Evolutionary conservation across 2,329 filamentous ascomycete genomes (phyloP).

Genomic region (Achaetomium macrosporum): DNA sequence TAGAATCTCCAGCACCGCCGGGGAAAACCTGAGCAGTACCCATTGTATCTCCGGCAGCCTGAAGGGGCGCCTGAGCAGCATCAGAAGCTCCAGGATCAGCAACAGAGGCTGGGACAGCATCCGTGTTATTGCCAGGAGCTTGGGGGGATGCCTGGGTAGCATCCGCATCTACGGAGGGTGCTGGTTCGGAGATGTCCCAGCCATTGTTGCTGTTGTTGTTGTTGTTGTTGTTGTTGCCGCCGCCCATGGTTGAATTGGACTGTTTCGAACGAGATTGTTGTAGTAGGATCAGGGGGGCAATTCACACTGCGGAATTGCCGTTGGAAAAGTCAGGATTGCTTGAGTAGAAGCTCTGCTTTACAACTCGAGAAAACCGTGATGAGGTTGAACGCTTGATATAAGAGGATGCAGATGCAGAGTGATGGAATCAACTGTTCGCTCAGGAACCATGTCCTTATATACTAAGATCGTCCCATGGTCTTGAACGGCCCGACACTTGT

Average conservation of each 20-base stretch:
- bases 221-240: neutral
- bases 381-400: neutral
- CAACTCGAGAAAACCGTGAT: neutral
- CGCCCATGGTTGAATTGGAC: neutral
- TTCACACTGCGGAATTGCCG: neutral
- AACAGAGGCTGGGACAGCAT: no score
- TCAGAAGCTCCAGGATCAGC: no score
- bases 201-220: neutral
- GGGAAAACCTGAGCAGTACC: no score
- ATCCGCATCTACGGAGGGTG: no score
- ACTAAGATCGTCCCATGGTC: neutral
- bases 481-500: slow-evolving; percentile 3
- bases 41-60: no score
- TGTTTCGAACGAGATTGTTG: neutral
- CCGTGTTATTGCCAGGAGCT: no score
- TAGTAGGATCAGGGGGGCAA: neutral
- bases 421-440: no score
- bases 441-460: neutral
- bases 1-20: no score
- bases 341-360: slow-evolving; percentile 11
- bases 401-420: neutral
- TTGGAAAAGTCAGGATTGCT: neutral
- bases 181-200: neutral
- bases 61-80: no score
- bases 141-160: no score